Evolutionary conservation across 108 stramenopile genomes (phyloP).

Genomic region (Stephanodiscus triporus): DNA sequence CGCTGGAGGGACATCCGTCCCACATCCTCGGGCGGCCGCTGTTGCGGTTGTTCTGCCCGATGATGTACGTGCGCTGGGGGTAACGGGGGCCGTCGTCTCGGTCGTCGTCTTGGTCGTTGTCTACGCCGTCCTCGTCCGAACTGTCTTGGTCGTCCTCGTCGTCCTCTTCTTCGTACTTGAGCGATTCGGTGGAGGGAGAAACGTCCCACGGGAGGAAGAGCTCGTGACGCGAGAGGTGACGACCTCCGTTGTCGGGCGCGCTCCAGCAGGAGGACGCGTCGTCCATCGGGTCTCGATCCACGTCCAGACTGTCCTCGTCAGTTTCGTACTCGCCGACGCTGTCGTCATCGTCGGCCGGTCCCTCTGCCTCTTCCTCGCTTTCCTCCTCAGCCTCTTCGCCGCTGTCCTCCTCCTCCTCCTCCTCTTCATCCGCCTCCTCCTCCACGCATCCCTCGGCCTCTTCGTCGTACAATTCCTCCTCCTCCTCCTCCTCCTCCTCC

Average conservation of each 20-base stretch:
- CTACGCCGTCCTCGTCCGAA: constrained; percentile 7
- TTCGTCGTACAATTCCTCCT: constrained; percentile 8
- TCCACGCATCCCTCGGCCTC: background rate
- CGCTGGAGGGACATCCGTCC: constrained; percentile 13
- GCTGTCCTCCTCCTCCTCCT: background rate
- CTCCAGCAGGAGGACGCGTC: constrained; percentile 5
- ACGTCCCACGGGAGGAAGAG: constrained; percentile 32
- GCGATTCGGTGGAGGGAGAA: constrained; percentile 22
- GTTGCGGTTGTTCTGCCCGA: constrained; percentile 5
- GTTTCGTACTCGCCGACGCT: background rate
- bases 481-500: constrained; percentile 2
- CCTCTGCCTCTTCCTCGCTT: background rate
- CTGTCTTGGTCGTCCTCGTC: constrained; percentile 29
- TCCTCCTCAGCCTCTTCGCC: background rate
- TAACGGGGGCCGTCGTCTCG: background rate
- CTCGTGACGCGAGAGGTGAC: constrained; percentile 12
- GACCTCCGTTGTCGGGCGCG: background rate
- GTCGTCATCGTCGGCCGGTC: background rate
- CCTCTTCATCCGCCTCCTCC: background rate
- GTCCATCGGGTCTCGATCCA: background rate
- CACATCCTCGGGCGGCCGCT: constrained; percentile 22
- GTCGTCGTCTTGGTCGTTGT: constrained; percentile 6
- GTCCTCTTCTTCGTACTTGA: constrained; percentile 30
- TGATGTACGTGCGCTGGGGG: constrained; percentile 21
- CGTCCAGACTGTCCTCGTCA: background rate